Percentiles rank a stretch among this genome's conserved stretches.
These are phyloP conservation scores for Mayamaea pseudoterrestris DNA, from an alignment of 108 stramenopile species.

Conservation along the genomic window DNA sequence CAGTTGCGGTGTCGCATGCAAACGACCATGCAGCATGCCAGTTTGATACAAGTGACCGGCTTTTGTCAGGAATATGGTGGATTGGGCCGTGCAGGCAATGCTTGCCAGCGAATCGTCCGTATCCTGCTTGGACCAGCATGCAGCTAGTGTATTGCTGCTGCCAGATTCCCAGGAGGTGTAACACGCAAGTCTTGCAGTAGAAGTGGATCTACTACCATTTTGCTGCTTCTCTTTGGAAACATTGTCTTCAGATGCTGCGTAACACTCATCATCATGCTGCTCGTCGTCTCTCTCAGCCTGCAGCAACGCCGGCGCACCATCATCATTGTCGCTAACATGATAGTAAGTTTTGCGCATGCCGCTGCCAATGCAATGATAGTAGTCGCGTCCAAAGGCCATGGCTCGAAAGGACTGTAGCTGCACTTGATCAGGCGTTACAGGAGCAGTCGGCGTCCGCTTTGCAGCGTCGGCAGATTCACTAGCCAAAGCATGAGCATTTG, in stretches of 20 bases:
- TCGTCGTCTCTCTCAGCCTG: background rate
- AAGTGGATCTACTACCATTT: background rate
- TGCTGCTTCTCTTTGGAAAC: background rate
- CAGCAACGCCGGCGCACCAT: background rate
- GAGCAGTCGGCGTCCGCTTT: no score
- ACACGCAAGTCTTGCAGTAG: background rate
- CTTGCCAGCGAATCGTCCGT: background rate
- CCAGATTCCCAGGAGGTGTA: background rate
- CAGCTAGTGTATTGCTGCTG: background rate
- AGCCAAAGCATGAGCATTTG: no score
- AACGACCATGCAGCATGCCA: constrained; percentile 8
- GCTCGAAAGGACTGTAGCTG: no score
- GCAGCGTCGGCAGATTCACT: no score
- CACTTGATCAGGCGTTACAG: no score
- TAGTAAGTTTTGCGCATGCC: background rate
- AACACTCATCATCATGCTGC: background rate
- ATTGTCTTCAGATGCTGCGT: background rate
- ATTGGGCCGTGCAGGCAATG: background rate
- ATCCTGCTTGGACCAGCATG: background rate
- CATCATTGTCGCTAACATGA: background rate
- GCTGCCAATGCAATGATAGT: background rate
- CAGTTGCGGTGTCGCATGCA: constrained; percentile 4
- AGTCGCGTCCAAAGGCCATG: background rate
- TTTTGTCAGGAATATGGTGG: constrained; percentile 5
- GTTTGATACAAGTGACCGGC: constrained; percentile 5